Conservation (phyloP, 768 basidiomycete species). For the Gymnopilus junonius region DNA sequence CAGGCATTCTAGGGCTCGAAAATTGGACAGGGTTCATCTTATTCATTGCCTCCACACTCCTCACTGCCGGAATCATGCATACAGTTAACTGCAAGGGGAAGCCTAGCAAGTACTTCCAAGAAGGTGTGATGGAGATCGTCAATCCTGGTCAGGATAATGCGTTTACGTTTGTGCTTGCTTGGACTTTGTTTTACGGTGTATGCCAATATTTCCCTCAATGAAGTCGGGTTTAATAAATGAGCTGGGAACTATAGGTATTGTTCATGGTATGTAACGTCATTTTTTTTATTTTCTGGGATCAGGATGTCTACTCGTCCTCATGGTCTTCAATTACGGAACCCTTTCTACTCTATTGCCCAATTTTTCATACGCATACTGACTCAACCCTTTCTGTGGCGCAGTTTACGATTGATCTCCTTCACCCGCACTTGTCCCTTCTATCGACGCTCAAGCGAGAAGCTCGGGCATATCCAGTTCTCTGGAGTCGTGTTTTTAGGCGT, state of each 20-base stretch:
- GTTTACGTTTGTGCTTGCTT: constrained; percentile 89
- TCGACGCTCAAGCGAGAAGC: constrained; percentile 10
- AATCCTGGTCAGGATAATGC: constrained; percentile 91
- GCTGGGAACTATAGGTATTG: constrained; percentile 26
- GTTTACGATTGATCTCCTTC: constrained; percentile 18
- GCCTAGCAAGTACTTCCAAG: constrained; percentile 61
- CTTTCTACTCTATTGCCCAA: constrained; percentile 1
- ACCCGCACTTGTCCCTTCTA: neutral
- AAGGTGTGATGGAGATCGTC: constrained; percentile 68
- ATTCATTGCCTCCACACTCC: constrained; percentile 69
- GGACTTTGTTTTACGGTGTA: constrained; percentile 95
- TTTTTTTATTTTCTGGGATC: neutral
- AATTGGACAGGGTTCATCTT: constrained; percentile 84
- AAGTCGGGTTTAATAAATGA: neutral
- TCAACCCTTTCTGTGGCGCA: constrained; percentile 3
- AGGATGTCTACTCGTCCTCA: neutral
- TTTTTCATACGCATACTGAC: constrained; percentile 3
- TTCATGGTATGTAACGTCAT: constrained; percentile 45
- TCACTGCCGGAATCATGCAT: constrained; percentile 71
- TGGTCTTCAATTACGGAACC: neutral
- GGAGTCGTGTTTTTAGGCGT: neutral
- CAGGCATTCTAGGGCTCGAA: constrained; percentile 88
- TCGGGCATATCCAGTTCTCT: neutral
- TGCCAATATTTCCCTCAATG: constrained; percentile 28
- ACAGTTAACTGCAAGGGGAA: constrained; percentile 72